A percentile compares a stretch with the other conserved stretches of the same genome.
Conservation (phyloP, 345 rosid genomes). For the Eucalyptus cladocalyx region DNA sequence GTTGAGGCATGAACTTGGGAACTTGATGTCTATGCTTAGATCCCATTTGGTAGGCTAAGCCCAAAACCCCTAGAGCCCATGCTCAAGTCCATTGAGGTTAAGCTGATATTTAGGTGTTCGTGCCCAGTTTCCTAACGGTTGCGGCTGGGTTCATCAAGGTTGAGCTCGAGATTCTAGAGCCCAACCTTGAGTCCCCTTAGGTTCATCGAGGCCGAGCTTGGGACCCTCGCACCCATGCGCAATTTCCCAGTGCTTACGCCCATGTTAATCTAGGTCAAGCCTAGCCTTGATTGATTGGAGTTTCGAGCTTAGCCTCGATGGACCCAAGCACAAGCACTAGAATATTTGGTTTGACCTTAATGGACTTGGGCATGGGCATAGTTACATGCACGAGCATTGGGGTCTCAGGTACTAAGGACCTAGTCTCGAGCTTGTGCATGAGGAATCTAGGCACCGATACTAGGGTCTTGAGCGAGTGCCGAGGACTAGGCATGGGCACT, state of each 20-base stretch:
- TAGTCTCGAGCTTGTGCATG: background rate
- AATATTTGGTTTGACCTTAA: background rate
- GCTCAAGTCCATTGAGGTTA: background rate
- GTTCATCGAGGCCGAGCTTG: background rate
- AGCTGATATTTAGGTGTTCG: rapidly evolving
- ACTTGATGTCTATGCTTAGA: background rate
- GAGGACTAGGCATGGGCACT: background rate
- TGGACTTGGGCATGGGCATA: background rate
- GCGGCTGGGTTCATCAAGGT: background rate
- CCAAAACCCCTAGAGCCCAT: background rate
- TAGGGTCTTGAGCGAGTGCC: background rate
- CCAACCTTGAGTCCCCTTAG: background rate
- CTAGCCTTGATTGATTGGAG: background rate
- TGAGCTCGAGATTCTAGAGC: background rate
- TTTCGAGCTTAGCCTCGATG: background rate
- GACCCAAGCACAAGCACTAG: background rate
- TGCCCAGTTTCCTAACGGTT: rapidly evolving
- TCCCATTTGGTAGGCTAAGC: background rate
- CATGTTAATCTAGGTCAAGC: background rate
- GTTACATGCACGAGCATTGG: background rate
- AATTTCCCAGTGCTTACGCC: rapidly evolving
- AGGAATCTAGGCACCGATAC: background rate
- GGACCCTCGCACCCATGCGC: background rate
- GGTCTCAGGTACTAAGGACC: background rate
- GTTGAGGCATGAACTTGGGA: background rate